Evolutionary conservation across 148 eudicot genomes (phyloP).

Genomic region (Amaranthus palmeri): DNA sequence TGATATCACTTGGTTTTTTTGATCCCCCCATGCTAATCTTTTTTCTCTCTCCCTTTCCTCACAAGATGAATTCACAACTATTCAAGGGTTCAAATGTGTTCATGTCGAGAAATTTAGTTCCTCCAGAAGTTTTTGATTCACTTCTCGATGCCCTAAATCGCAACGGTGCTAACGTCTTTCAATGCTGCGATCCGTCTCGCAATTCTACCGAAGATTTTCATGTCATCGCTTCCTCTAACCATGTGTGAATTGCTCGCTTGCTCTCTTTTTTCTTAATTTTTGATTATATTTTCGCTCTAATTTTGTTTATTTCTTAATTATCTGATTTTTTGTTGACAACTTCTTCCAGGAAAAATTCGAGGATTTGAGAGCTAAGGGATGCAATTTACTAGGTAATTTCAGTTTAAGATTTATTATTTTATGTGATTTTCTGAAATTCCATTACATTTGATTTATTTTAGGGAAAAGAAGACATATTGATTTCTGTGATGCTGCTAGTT

Average conservation of each 20-base stretch:
- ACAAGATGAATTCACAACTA: constrained; percentile 41
- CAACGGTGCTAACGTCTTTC: constrained; percentile 64
- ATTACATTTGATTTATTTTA: no score
- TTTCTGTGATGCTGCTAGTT: no score
- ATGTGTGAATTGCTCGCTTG: constrained; percentile 28
- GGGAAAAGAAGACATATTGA: no score
- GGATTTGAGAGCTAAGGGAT: constrained; percentile 60
- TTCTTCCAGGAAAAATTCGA: constrained; percentile 70
- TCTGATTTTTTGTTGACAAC: neutral
- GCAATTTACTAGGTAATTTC: constrained; percentile 71
- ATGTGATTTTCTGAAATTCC: neutral
- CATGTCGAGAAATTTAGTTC: constrained; percentile 79
- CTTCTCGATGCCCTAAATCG: constrained; percentile 80
- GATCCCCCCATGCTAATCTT: neutral
- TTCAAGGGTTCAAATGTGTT: constrained; percentile 72
- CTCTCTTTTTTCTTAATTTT: neutral
- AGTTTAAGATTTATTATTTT: neutral
- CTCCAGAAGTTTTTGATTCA: constrained; percentile 82
- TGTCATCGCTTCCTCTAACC: constrained; percentile 62
- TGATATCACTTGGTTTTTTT: no score
- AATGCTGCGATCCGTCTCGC: constrained; percentile 79
- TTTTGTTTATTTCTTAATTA: constrained; percentile 1
- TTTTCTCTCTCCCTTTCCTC: neutral
- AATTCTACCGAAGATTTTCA: constrained; percentile 75
- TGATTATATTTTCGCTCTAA: neutral